Percentiles rank a stretch among this genome's conserved stretches.
phyloP scores from a whole-genome alignment of 2,329 filamentous ascomycete species.

The Chrysosporium keratinophilum region DNA sequence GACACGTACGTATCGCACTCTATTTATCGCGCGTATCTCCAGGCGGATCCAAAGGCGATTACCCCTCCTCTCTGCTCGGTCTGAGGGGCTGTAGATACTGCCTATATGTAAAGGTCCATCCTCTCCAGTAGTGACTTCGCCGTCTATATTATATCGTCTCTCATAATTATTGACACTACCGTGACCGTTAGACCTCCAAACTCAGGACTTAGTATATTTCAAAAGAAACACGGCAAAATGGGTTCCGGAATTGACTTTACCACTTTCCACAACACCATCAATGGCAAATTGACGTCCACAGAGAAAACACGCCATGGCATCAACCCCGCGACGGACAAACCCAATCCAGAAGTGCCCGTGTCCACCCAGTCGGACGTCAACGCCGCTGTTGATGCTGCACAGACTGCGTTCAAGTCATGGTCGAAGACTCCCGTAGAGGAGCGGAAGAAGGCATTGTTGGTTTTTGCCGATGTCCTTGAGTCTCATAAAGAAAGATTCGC shows the following conservation, averaged over 20 bases:
- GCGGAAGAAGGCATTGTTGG: constrained; percentile 25
- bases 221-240: not conserved
- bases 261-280: constrained; percentile 45
- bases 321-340: constrained; percentile 43
- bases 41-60: too few species aligned
- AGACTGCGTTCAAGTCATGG: constrained; percentile 42
- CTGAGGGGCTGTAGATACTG: too few species aligned
- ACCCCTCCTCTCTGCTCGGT: too few species aligned
- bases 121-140: too few species aligned
- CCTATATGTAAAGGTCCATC: too few species aligned
- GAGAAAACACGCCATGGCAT: constrained; percentile 39
- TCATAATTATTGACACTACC: too few species aligned
- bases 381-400: constrained; percentile 40
- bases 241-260: constrained; percentile 12
- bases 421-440: constrained; percentile 27
- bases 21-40: too few species aligned
- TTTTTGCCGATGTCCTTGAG: constrained; percentile 29
- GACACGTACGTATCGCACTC: too few species aligned
- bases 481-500: constrained; percentile 29
- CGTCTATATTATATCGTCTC: too few species aligned
- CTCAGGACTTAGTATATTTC: too few species aligned
- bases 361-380: constrained; percentile 42
- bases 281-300: constrained; percentile 40
- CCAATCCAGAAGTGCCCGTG: constrained; percentile 44
- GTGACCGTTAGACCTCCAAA: too few species aligned